Conservation (phyloP, 176 grass and related monocot species). For the Leersia perrieri region DNA sequence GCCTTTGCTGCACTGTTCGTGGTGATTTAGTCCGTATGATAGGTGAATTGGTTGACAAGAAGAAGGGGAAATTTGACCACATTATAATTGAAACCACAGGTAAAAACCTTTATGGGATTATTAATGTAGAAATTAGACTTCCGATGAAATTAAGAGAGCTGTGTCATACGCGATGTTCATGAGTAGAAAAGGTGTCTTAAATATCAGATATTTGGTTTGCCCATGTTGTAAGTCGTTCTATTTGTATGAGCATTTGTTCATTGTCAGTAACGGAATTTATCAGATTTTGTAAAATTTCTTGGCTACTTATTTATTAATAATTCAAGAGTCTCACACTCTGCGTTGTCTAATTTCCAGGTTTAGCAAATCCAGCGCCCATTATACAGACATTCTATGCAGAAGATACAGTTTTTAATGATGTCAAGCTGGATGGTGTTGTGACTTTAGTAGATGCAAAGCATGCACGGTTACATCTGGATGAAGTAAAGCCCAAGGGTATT, state of each 20-base stretch:
- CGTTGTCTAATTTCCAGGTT: constrained; percentile 42
- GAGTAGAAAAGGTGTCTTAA: not conserved
- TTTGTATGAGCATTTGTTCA: not conserved
- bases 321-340: not conserved
- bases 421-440: constrained; percentile 94
- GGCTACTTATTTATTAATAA: constrained; percentile 5
- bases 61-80: constrained; percentile 95
- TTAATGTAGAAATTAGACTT: not conserved
- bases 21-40: constrained; percentile 99
- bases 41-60: constrained; percentile 81
- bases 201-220: not conserved
- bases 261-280: not conserved
- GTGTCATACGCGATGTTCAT: not conserved
- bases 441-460: constrained; percentile 98
- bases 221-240: not conserved
- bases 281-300: not conserved
- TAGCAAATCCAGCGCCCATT: constrained; percentile 94
- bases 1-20: constrained; percentile 96
- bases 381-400: constrained; percentile 98
- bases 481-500: constrained; percentile 92
- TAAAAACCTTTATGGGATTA: constrained; percentile 23
- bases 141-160: not conserved
- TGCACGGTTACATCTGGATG: constrained; percentile 76
- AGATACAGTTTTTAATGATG: constrained; percentile 89
- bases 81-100: constrained; percentile 97